Evolutionary conservation across 139 green algal genomes (phyloP).

Genomic region (Desmodesmus armatus): DNA sequence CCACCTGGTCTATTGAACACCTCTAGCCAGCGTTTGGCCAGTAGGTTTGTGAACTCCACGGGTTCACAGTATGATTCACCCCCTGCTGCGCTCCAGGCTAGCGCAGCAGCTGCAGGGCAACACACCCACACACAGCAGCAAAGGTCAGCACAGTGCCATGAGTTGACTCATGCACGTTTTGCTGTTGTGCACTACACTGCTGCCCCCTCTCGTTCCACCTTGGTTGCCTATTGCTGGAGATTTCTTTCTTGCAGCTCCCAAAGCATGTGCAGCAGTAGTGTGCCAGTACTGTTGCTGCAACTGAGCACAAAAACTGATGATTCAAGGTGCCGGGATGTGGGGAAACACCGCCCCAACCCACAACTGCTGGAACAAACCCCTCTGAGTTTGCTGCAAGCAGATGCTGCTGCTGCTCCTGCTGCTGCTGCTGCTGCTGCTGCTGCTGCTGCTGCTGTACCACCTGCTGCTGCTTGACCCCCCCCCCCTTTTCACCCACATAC

Average conservation of each 20-base stretch:
- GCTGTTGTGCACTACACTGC: background rate
- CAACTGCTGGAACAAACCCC: background rate
- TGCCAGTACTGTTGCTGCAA: background rate
- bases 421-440: background rate
- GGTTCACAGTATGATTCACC: slow-evolving; percentile 44
- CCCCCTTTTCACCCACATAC: too few species aligned
- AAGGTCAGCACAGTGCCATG: too few species aligned
- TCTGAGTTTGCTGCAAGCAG: background rate
- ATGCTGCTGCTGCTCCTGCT: background rate
- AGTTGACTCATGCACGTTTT: background rate
- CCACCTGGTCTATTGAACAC: slow-evolving; percentile 16
- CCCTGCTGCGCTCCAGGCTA: slow-evolving; percentile 23
- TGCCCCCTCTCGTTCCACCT: background rate
- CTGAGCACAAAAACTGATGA: background rate
- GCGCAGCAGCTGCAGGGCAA: slow-evolving; percentile 25
- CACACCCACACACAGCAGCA: background rate
- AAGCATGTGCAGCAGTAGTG: background rate
- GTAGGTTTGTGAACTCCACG: slow-evolving; percentile 35
- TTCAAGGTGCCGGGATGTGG: background rate
- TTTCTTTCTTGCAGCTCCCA: background rate
- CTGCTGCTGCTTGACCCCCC: background rate
- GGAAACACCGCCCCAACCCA: background rate
- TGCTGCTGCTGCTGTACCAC: background rate
- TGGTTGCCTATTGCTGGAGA: background rate
- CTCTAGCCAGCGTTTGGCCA: slow-evolving; percentile 30